A percentile compares a stretch with the other conserved stretches of the same genome.
These are phyloP conservation scores for Yamadazyma sp. DNA, from an alignment of 805 yeast genomes.

Conservation along the genomic window DNA sequence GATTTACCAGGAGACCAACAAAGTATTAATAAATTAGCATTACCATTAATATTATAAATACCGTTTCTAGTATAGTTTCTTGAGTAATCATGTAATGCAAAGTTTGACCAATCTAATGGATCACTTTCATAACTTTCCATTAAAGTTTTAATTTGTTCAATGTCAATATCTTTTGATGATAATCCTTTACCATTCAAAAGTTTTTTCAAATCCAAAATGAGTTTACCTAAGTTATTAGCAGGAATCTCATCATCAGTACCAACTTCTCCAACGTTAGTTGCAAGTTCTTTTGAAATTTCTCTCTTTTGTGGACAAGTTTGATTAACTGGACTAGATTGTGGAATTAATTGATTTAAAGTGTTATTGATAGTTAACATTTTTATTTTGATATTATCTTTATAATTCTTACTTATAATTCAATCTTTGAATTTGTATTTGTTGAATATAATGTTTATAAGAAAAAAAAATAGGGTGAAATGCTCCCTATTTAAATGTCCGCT, in stretches of 20 bases:
- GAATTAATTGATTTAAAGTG: too few relatives aligned
- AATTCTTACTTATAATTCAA: too few relatives aligned
- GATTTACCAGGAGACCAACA: constrained; percentile 71
- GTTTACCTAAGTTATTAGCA: constrained; percentile 19
- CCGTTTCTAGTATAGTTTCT: constrained; percentile 66
- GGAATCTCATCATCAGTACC: constrained; percentile 14
- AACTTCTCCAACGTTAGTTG: too few relatives aligned
- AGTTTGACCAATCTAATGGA: constrained; percentile 55
- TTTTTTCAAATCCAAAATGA: constrained; percentile 19
- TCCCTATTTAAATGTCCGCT: too few relatives aligned
- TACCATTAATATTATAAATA: constrained; percentile 64
- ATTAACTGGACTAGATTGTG: too few relatives aligned
- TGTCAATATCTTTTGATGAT: constrained; percentile 50
- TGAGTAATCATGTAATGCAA: constrained; percentile 51
- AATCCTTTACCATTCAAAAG: constrained; percentile 26
- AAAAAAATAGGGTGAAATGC: too few relatives aligned
- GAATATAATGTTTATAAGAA: too few relatives aligned
- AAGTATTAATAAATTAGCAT: constrained; percentile 63
- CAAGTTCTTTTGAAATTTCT: too few relatives aligned
- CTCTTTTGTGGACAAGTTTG: too few relatives aligned
- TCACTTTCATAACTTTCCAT: constrained; percentile 48
- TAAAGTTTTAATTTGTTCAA: constrained; percentile 39
- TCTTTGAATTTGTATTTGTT: too few relatives aligned
- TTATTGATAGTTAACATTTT: too few relatives aligned
- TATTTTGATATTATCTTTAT: too few relatives aligned